Conservation (phyloP, 2,329 filamentous ascomycete genomes). For the Ophiostoma triangulosporum region DNA sequence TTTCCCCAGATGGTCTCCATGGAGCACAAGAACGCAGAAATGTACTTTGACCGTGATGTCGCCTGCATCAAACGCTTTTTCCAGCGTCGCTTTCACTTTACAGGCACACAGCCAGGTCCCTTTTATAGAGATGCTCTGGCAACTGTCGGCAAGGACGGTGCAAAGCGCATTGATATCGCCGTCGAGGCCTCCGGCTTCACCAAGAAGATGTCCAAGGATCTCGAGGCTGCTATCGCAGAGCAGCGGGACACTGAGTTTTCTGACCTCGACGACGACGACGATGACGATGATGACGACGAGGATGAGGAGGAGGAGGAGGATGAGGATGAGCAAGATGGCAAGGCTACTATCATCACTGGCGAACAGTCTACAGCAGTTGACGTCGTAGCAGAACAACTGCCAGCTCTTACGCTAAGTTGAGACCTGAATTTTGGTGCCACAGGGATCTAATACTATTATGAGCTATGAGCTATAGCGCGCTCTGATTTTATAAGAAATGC, state of each 20-base stretch:
- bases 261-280: conserved; percentile 21
- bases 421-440: background rate
- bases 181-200: conserved; percentile 92
- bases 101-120: conserved; percentile 66
- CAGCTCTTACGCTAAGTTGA: conserved; percentile 3
- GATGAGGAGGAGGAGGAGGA: conserved; percentile 13
- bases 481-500: background rate
- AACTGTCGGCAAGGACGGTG: conserved; percentile 49
- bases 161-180: conserved; percentile 65
- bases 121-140: conserved; percentile 77
- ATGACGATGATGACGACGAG: conserved; percentile 16
- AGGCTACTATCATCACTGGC: background rate
- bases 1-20: conserved; percentile 98
- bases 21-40: conserved; percentile 83
- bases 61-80: conserved; percentile 94
- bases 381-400: conserved; percentile 3
- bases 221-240: conserved; percentile 80
- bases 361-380: background rate
- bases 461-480: background rate
- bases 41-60: conserved; percentile 95
- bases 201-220: conserved; percentile 89
- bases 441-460: conserved; percentile 1
- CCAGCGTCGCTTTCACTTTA: conserved; percentile 75
- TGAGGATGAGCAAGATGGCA: background rate
- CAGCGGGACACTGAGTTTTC: conserved; percentile 37